Conservation (phyloP, 2,329 filamentous ascomycete genomes). For the Verticillium alfalfae region DNA sequence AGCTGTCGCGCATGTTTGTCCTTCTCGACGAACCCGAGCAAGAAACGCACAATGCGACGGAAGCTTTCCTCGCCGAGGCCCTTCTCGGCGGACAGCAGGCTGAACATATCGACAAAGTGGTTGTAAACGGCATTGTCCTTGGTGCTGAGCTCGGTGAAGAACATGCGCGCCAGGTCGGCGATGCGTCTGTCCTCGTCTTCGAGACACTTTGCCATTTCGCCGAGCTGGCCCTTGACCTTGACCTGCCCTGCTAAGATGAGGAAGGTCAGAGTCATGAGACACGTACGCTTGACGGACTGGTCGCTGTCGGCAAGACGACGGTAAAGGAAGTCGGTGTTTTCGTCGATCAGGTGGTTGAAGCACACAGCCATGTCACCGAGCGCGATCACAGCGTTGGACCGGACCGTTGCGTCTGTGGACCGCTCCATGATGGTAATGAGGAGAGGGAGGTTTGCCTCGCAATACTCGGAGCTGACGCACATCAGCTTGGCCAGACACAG, state of each 20-base stretch:
- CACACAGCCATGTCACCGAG: slow-evolving; percentile 98
- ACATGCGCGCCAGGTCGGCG: slow-evolving; percentile 91
- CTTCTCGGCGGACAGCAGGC: slow-evolving; percentile 76
- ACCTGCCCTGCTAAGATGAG: slow-evolving; percentile 94
- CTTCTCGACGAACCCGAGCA: slow-evolving; percentile 97
- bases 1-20: slow-evolving; percentile 97
- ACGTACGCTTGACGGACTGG: slow-evolving; percentile 89
- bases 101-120: slow-evolving; percentile 99
- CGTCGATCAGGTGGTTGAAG: slow-evolving; percentile 98
- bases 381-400: slow-evolving; percentile 94
- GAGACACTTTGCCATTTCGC: slow-evolving; percentile 98
- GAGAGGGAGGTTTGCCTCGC: slow-evolving; percentile 84
- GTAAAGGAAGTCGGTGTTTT: slow-evolving; percentile 98
- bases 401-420: slow-evolving; percentile 84
- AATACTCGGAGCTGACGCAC: slow-evolving; percentile 97
- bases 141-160: slow-evolving; percentile 94
- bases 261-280: slow-evolving; percentile 97
- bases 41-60: slow-evolving; percentile 81
- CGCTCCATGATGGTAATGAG: slow-evolving; percentile 98
- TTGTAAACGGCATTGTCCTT: slow-evolving; percentile 99
- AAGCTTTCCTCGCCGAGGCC: slow-evolving; percentile 80
- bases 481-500: slow-evolving; percentile 96
- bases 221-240: slow-evolving; percentile 97
- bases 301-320: slow-evolving; percentile 85
- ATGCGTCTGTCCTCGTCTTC: slow-evolving; percentile 95